A percentile compares a stretch with the other conserved stretches of the same genome.
phyloP scores from a whole-genome alignment of 805 yeast genomes.

The Lipomyces yamadae region DNA sequence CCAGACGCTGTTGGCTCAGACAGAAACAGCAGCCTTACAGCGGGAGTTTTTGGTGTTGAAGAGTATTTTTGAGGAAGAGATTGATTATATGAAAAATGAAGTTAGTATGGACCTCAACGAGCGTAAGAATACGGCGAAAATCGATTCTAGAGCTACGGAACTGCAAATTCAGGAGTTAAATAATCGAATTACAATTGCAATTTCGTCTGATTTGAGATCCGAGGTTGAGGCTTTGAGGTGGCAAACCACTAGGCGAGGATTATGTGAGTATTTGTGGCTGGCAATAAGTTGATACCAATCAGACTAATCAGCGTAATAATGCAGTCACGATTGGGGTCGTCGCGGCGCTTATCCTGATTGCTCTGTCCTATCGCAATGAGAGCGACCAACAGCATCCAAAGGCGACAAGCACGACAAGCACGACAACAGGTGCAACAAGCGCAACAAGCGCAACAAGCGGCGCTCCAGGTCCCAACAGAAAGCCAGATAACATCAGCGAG shows the following conservation, averaged over 20 bases:
- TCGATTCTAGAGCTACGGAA: constrained; percentile 69
- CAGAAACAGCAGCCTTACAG: constrained; percentile 69
- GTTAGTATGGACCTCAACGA: constrained; percentile 83
- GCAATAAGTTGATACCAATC: neutral
- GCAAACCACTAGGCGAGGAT: constrained; percentile 89
- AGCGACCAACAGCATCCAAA: constrained; percentile 15
- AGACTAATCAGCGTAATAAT: neutral
- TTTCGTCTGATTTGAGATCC: constrained; percentile 79
- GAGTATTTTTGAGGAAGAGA: constrained; percentile 72
- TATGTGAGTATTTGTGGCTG: constrained; percentile 45
- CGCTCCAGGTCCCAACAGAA: constrained; percentile 9
- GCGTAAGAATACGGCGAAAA: constrained; percentile 81
- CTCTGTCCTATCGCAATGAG: constrained; percentile 25
- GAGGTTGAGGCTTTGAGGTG: constrained; percentile 89
- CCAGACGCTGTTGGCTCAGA: constrained; percentile 68
- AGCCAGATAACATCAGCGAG: constrained; percentile 6
- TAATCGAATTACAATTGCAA: constrained; percentile 80
- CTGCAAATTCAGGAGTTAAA: constrained; percentile 78
- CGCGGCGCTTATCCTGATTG: constrained; percentile 28
- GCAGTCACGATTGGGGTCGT: constrained; percentile 33
- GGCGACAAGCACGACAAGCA: constrained; percentile 8
- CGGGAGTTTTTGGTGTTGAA: constrained; percentile 72
- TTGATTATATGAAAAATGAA: constrained; percentile 70
- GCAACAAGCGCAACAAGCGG: constrained; percentile 6
- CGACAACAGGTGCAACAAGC: neutral